Base-by-base conservation (phyloP, 73 alveolate species). In the Uronychia binucleata region DNA sequence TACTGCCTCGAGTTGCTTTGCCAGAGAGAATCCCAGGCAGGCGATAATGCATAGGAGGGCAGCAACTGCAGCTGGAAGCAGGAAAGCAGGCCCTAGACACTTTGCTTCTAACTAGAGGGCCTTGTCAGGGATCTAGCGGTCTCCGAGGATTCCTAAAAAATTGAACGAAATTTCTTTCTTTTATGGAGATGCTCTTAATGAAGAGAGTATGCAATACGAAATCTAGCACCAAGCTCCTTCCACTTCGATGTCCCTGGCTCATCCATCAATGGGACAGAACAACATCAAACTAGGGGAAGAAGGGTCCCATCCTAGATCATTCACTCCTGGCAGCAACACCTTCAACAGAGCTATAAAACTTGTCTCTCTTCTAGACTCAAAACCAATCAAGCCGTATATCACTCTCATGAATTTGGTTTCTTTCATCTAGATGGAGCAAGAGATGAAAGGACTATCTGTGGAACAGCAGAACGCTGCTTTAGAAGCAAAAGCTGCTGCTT, bases 301-400 rank as follows among this genome's bases (percentile, higher is more conserved):
- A 46, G 67, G 67, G n/a, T 46, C 5, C n/a, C 67, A 46, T 46
- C 19, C 19, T 46, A 46, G 19, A 19, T 46, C n/a, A 46, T 46
- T 19, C 67, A 46, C 67, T 46, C 67, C 67, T 11, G 67, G 67
- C n/a, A 46, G n/a, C 19, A 46, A 19, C 19, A 11, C 67, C 19
- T 5, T 46, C 19, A 5, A 5, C 5, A 46, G 67, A 46, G 19
- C 67, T 11, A 46, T 46, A 5, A 46, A 19, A 46, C 5, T 46
- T 5, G 19, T 75, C 1, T 59, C 81, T 28, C 32, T 33, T 11
- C 30, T 81, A 0, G 82, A 82, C 29, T 59, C 89, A 0, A 82
- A 74, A 33, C 89, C 89, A 30, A 46, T 82, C 1, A 33, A 82
- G 31, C 89, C 89, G 1, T 82, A 82, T 34, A 82, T 82, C 31